Base-by-base conservation (phyloP, 2,329 filamentous ascomycete genomes). In the Shiraia bambusicola region DNA sequence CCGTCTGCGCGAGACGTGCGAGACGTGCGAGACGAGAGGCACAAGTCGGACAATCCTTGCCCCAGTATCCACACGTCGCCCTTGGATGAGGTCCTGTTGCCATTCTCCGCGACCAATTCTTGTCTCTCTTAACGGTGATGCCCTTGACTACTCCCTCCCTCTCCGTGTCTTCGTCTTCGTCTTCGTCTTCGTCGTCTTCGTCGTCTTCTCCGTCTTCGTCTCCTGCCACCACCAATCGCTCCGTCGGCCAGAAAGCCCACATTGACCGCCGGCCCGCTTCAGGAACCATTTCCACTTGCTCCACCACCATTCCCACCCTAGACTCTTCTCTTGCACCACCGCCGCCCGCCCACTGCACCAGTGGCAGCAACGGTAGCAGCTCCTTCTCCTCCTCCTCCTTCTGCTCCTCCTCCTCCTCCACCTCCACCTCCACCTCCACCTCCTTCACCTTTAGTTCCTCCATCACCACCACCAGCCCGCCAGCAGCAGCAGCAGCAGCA, bases 11-110 rank as follows among this genome's bases (percentile, higher is more conserved):
- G n/a, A n/a, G n/a, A n/a, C n/a, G n/a, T n/a, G n/a, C n/a, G n/a
- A n/a, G n/a, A n/a, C n/a, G 41, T 43, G 51, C 50, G 49, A 58
- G 47, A 61, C 56, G 56, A 57, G 53, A 52, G 46, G 47, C 40
- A 34, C 31, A 11, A 32, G 36, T 47, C 46, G 49, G 47, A 44
- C 54, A 49, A 63, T 62, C 60, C 60, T 58, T 59, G 61, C 61
- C n/a, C 58, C 56, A 52, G 59, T 65, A 59, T 58, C 61, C 61
- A 61, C 64, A 56, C 56, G 54, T 58, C 45, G 53, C 60, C 54
- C 57, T 55, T 60, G 55, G 47, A 50, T 55, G 54, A 54, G 49
- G 54, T 56, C 52, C 55, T 55, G 49, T 22, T 52, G 58, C 53
- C 40, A 40, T 52, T 62, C 59, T 62, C 59, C 57, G 58, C 55